Evolutionary conservation across 2,329 filamentous ascomycete species (phyloP).

Genomic region (Fusarium circinatum): DNA sequence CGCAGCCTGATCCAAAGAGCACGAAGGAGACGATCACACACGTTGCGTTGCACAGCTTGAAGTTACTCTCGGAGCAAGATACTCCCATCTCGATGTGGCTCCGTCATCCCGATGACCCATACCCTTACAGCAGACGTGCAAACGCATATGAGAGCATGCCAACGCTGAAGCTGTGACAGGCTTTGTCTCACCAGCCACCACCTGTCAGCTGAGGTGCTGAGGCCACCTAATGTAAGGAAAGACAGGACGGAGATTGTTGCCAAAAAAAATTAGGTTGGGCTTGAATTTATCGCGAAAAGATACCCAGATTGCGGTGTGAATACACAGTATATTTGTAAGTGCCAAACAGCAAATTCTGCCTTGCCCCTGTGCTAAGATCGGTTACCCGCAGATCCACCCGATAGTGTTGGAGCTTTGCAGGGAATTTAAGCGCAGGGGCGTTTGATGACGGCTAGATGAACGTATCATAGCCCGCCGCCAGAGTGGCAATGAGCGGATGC

Average conservation of each 20-base stretch:
- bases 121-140: too few species aligned
- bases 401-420: not conserved
- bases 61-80: not conserved
- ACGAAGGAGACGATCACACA: not conserved
- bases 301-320: too few species aligned
- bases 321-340: not conserved
- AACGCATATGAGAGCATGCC: not conserved
- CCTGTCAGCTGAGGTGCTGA: not conserved
- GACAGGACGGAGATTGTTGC: too few species aligned
- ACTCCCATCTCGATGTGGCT: not conserved
- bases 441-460: not conserved
- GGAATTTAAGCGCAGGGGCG: not conserved
- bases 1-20: not conserved
- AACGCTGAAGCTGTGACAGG: not conserved
- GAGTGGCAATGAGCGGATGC: accelerated
- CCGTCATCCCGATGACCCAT: not conserved
- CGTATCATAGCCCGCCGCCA: not conserved
- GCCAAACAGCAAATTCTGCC: not conserved
- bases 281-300: not conserved
- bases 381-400: not conserved
- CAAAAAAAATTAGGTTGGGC: not conserved
- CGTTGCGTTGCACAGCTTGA: not conserved
- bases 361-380: not conserved
- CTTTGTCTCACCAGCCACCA: not conserved
- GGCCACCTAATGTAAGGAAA: accelerated